Base-by-base conservation (phyloP, 352 stramenopile genomes). In the Phytophthora podocarpi region DNA sequence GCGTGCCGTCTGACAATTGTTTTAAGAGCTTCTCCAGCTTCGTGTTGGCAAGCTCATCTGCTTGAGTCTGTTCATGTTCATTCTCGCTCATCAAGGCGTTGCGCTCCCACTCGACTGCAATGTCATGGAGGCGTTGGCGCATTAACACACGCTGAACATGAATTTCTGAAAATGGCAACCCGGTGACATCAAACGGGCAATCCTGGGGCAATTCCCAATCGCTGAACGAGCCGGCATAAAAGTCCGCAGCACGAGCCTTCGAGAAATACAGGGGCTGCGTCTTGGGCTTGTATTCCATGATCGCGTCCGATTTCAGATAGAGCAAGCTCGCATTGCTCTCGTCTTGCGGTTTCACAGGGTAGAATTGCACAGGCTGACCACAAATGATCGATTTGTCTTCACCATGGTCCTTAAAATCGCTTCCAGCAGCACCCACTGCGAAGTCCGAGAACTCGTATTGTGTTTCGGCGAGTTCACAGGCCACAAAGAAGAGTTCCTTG, bases 401-500 rank as follows among this genome's bases (percentile, higher is more conserved):
- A 10, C 64, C 60, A 1, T 72, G 27, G 11, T 63, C 30, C 13
- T 57, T 61, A n/a, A 60, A 40, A 23, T 85, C 72, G 4, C 21
- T 59, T 42, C 72, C 78, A 45, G 76, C 64, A 18, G 64, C 57
- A 47, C 76, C 79, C 13, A 86, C 72, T 1, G 36, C 74, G 32
- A 74, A 83, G 28, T 86, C 70, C 1, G 76, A 86, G 27, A 89
- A 78, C 8, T 50, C 41, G 41, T 83, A 89, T 23, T 72, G 45
- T 16, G 76, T 73, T 47, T 89, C 76, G 7, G 79, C 76, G 4
- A 89, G 53, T 42, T 89, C 77, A 52, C 69, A 80, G 1, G 80
- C 80, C 10, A 83, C 36, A 56, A 86, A 86, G 36, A 80, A 86
- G 0, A 82, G 64, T 34, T 89, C 72, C 47, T 86, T 87, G 27